Base-by-base conservation (phyloP, 495 filamentous ascomycete species). In the Penicillium longicatenatum region DNA sequence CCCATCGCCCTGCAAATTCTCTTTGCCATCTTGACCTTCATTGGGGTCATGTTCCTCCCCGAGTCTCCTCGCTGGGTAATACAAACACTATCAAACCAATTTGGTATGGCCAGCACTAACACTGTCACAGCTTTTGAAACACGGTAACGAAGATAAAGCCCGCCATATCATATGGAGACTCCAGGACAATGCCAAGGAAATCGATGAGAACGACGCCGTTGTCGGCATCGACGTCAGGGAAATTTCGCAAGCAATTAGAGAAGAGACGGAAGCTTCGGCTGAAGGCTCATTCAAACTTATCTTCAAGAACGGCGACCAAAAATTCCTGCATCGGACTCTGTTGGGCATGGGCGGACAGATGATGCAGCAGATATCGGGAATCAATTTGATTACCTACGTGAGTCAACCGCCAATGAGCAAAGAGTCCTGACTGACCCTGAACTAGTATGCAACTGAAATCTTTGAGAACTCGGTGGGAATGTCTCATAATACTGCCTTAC, bases 1-100 rank as follows among this genome's bases (percentile, higher is more conserved):
- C 82, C 82, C 1, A 67, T 85, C 2, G 81, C 80, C 8, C 71
- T 84, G 17, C 82, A 85, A 54, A 79, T 82, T 56, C 60, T 84
- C 50, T 84, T 85, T 64, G 80, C 82, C 12, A 67, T 84, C 54
- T 47, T 82, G 39, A 73, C 82, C 6, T 79, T 73, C 49, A 60
- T 63, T 21, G 81, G 77, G 6, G 66, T 79, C 6, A 68, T 80
- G 3, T 75, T 75, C 68, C 72, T 86, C 39, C 75, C 85, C 17
- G 80, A 85, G 69, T 81, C 81, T 56, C 73, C 84, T 68, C 65
- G 83, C 62, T 75, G 71, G 73, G 67, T 68, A 57, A 43, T 54
- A 39, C 14, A 0, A 35, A 39, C 16, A 16, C 5, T 6, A 4
- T 2, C 12, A 14, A 31, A n/a, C n/a, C n/a, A n/a, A n/a, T n/a